phyloP scores from a whole-genome alignment of 2,329 filamentous ascomycete genomes.

The Aspergillus tanneri region DNA sequence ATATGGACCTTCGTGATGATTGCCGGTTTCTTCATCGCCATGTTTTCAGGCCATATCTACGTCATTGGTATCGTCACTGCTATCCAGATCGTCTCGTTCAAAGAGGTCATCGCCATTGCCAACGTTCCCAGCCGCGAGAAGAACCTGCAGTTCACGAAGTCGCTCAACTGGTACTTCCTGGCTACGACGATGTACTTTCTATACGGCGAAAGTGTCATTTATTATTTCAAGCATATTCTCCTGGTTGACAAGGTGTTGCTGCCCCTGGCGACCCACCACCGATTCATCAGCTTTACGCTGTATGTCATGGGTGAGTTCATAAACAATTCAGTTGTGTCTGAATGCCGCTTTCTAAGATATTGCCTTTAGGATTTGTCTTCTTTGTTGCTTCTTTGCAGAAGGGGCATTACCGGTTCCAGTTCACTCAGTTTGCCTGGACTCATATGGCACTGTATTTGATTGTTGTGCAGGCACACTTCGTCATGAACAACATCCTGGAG shows the following conservation, averaged over 20 bases:
- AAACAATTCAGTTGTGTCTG: background rate
- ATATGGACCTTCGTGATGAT: slow-evolving; percentile 99
- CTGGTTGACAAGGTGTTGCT: slow-evolving; percentile 90
- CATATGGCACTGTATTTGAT: slow-evolving; percentile 99
- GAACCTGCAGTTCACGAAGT: slow-evolving; percentile 90
- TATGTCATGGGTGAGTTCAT: slow-evolving; percentile 81
- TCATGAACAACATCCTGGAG: slow-evolving; percentile 99
- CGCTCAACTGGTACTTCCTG: slow-evolving; percentile 98
- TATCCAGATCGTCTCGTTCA: slow-evolving; percentile 95
- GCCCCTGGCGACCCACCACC: slow-evolving; percentile 92
- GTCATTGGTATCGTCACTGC: slow-evolving; percentile 90
- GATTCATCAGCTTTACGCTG: slow-evolving; percentile 97
- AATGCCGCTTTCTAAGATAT: background rate
- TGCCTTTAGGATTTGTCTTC: slow-evolving; percentile 80
- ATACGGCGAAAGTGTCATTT: slow-evolving; percentile 98
- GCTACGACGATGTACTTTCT: slow-evolving; percentile 99
- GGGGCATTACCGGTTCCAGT: slow-evolving; percentile 96
- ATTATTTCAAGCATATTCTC: slow-evolving; percentile 99
- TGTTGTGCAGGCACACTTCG: slow-evolving; percentile 95
- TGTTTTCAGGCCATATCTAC: slow-evolving; percentile 97
- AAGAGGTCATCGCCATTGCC: slow-evolving; percentile 97
- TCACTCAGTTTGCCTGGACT: slow-evolving; percentile 98
- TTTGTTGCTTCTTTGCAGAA: slow-evolving; percentile 94
- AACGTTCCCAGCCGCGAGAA: slow-evolving; percentile 90
- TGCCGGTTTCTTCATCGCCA: slow-evolving; percentile 80